A percentile compares a stretch with the other conserved stretches of the same genome.
phyloP scores from a whole-genome alignment of 83 land plant genomes.

The Diphasiastrum complanatum region DNA sequence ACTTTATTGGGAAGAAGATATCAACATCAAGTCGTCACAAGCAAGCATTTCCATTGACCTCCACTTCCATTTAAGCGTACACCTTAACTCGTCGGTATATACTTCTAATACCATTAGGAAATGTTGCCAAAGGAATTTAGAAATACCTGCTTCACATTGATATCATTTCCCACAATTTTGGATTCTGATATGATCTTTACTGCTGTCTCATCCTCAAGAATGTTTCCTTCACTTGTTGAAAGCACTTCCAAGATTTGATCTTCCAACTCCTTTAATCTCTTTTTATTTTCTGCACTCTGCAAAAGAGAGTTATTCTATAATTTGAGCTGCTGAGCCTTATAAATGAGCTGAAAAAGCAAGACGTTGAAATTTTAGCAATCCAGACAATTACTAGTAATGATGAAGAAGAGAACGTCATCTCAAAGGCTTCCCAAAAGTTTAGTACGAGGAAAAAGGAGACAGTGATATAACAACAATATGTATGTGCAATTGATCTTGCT shows the following conservation, averaged over 20 bases:
- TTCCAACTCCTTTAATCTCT: conserved; percentile 35
- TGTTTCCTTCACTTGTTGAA: conserved; percentile 39
- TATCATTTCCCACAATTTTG: conserved; percentile 39
- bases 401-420: too few species aligned
- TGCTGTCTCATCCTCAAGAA: conserved; percentile 42
- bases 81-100: too few species aligned
- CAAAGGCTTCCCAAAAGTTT: background rate
- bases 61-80: too few species aligned
- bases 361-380: too few species aligned
- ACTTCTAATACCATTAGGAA: background rate
- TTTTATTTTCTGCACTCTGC: conserved; percentile 40
- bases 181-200: conserved; percentile 43
- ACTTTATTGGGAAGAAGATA: too few species aligned
- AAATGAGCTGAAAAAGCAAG: too few species aligned
- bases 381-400: too few species aligned
- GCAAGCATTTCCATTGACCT: background rate
- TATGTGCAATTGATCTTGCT: too few species aligned
- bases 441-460: background rate
- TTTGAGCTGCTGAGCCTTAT: too few species aligned
- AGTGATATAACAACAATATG: background rate
- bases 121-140: background rate
- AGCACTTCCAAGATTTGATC: conserved; percentile 40
- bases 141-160: conserved; percentile 33
- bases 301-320: background rate
- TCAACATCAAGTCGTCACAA: background rate